phyloP scores from a whole-genome alignment of 2,329 filamentous ascomycete species.

The Hysterium pulicare region DNA sequence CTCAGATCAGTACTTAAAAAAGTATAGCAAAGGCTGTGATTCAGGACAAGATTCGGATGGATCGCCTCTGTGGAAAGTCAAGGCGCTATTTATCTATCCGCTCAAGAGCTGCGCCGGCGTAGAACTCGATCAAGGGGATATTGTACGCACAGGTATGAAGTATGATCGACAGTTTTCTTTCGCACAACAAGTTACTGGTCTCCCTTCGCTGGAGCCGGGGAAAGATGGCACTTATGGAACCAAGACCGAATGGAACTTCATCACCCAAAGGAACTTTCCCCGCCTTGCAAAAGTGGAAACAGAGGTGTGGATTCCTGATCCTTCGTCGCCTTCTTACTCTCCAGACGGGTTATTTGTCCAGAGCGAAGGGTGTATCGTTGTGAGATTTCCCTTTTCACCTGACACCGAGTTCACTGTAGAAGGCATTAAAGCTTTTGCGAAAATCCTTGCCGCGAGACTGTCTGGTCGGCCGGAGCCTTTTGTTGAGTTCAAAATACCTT shows the following conservation, averaged over 20 bases:
- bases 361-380: conserved; percentile 59
- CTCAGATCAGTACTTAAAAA: conserved; percentile 53
- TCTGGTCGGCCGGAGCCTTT: conserved; percentile 51
- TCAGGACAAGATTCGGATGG: conserved; percentile 19
- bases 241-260: conserved; percentile 60
- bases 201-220: conserved; percentile 42
- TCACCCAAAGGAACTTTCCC: conserved; percentile 68
- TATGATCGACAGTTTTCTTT: conserved; percentile 83
- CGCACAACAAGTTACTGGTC: conserved; percentile 56
- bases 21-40: conserved; percentile 40
- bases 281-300: conserved; percentile 66
- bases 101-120: conserved; percentile 79
- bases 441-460: conserved; percentile 32
- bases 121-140: conserved; percentile 62
- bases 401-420: conserved; percentile 31
- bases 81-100: conserved; percentile 76
- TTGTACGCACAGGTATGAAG: conserved; percentile 66
- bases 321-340: conserved; percentile 51
- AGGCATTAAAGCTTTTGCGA: conserved; percentile 30
- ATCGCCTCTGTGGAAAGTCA: conserved; percentile 43
- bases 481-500: conserved; percentile 64
- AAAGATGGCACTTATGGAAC: conserved; percentile 18
- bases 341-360: conserved; percentile 48
- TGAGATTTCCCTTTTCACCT: conserved; percentile 59
- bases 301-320: conserved; percentile 68